These are phyloP conservation scores for Diacronema lutheri DNA, from an alignment of 78 protist species.

Conservation along the genomic window DNA sequence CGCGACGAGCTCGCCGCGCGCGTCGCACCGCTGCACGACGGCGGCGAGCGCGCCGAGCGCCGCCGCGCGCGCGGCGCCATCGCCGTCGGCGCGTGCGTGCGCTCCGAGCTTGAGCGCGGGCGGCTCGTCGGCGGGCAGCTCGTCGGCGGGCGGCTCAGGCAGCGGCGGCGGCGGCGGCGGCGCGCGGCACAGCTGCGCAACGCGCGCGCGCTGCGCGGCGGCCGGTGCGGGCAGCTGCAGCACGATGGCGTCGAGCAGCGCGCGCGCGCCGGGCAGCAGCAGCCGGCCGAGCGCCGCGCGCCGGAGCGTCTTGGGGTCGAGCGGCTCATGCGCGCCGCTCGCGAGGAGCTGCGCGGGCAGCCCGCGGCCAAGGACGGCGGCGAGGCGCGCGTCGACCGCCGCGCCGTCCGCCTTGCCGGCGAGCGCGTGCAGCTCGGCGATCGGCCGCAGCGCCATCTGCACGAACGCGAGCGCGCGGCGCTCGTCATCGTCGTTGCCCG, in stretches of 20 bases:
- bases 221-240: conserved; percentile 73
- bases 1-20: conserved; percentile 68
- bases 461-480: conserved; percentile 13
- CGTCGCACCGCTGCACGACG: conserved; percentile 59
- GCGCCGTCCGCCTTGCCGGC: not conserved
- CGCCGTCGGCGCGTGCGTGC: too few relatives aligned
- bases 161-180: too few relatives aligned
- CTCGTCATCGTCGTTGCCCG: not conserved
- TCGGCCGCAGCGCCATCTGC: conserved; percentile 39
- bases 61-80: too few relatives aligned
- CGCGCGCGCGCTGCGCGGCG: conserved; percentile 65
- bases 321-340: not conserved
- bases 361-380: not conserved
- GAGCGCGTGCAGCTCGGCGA: conserved; percentile 17
- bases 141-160: too few relatives aligned
- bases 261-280: conserved; percentile 53
- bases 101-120: conserved; percentile 30
- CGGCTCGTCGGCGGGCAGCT: conserved; percentile 56
- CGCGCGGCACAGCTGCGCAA: too few relatives aligned
- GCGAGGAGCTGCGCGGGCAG: conserved; percentile 21
- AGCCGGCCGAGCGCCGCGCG: conserved; percentile 41
- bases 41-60: not conserved
- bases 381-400: not conserved
- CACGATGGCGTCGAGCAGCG: conserved; percentile 54
- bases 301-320: conserved; percentile 21